Base-by-base conservation (phyloP, 306 rosid genomes). In the Cucurbita pepo region DNA sequence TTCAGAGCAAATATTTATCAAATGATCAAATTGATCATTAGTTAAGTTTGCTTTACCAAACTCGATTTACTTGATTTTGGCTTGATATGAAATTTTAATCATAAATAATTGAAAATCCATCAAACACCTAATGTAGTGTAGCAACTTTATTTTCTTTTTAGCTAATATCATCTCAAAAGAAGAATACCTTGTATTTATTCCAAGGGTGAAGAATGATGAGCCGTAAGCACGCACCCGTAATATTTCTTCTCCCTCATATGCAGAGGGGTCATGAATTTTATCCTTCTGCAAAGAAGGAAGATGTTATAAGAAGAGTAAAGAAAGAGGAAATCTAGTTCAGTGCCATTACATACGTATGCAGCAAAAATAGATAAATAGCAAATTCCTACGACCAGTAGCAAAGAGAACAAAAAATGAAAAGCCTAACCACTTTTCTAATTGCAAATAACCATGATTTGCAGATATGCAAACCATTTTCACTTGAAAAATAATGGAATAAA, bases 201-300 rank as follows among this genome's bases (percentile, higher is more conserved):
- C 96, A 69, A 94, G 91, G 65, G 91, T 89, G 78, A 89, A 91
- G 83, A 83, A 91, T 8, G 91, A 88, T 34, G 96, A 91, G 62
- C 95, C 92, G 79, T 87, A 91, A 54, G 99, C 99, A 74, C 97
- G 96, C 78, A 91, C 96, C 19, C 77, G 43, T 82, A 94, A 76
- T 66, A 91, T 85, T 87, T 81, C 99, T n/a, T 80, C 90, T 59
- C 92, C 99, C 75, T 83, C 95, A 74, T 83, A 82, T 52, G 86
- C 90, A 82, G 74, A 84, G 70, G 71, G 78, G 69, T 65, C 50
- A 38, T 84, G 69, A 78, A 76, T 81, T 51, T 73, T 84, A 75
- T 85, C 91, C 79, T 87, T 85, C 97, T 91, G 86, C 80, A 18
- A 30, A 60, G 71, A 41, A 41, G 43, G 48, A 4, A 75, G 16